These are phyloP conservation scores for Pseudisothecium myosuroides DNA, from an alignment of 225 moss, liverwort and hornwort species.

Conservation along the genomic window DNA sequence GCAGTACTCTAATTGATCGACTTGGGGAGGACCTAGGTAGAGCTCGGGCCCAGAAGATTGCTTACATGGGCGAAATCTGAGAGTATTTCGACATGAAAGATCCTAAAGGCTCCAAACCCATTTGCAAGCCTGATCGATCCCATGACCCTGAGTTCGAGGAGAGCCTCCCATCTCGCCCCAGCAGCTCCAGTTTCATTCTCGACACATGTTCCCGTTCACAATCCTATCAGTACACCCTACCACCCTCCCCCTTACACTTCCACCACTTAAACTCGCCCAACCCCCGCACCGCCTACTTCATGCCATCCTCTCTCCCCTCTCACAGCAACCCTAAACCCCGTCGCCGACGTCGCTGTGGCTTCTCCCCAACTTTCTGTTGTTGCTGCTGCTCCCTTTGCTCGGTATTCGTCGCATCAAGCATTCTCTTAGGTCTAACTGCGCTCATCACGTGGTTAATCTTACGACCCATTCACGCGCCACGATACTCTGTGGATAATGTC, in stretches of 20 bases:
- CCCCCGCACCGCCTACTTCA: not conserved
- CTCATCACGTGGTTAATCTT: slow-evolving; percentile 9
- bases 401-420: not conserved
- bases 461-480: slow-evolving; percentile 12
- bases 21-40: not conserved
- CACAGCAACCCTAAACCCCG: not conserved
- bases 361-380: not conserved
- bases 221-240: not conserved
- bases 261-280: not conserved
- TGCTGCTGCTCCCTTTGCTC: slow-evolving; percentile 15
- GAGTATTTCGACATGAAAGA: not conserved
- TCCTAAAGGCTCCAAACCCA: not conserved
- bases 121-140: not conserved
- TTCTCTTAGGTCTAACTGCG: not conserved
- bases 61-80: not conserved
- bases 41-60: not conserved
- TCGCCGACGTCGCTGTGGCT: not conserved
- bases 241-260: slow-evolving; percentile 7
- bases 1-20: not conserved
- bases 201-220: not conserved
- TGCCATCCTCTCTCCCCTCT: not conserved
- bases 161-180: not conserved
- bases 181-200: not conserved
- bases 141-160: not conserved
- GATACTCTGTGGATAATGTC: not conserved